Evolutionary conservation across 2,329 filamentous ascomycete species (phyloP), one percentile per base, ranked within the genome.

Genomic region (Ceratocystis variospora): DNA sequence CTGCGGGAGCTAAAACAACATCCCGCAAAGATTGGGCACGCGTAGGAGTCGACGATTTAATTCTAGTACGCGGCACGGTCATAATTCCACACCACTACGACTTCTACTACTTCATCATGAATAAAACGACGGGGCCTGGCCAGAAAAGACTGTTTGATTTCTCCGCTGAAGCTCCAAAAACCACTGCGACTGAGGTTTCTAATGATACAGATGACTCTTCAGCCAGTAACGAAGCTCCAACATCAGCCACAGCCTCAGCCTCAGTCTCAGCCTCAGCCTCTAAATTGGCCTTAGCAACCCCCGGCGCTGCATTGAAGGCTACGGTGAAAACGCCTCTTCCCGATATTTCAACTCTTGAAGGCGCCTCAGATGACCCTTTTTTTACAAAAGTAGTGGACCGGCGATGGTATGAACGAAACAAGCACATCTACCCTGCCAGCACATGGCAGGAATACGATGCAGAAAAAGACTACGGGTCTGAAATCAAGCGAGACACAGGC

Each of bases 51-150:
- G 94, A 99, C 74, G 94, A 99, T 77, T 76, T 99, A 73, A 90
- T 99, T 85, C 80, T 96, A 67, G 92, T 99, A 6, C 82, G 90
- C 72, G 91, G 90, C 15, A 89, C 91, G 66, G 82, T 97, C 61
- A 96, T 99, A 66, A 85, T 99, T 71, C 93, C 94, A 67, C 94
- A 97, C 90, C 94, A 99, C 76, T 96, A 95, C 73, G 93, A 97
- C 70, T 91, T 99, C 74, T 94, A 97, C 75, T 94, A 93, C 77
- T 97, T 99, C 77, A 86, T 96, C 73, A 87, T 96, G 75, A 96
- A 97, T 75, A 90, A 87, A 72, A 88, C 85, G 31, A 75, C 84
- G 1, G 89, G 88, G 1, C 87, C 89, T n/a, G 84, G 85, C 46
- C 87, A 88, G 63, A 79, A 79, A 22, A 78, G 83, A 5, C 78